Base-by-base conservation (phyloP, 2,329 filamentous ascomycete species). In the Nigrospora oryzae region DNA sequence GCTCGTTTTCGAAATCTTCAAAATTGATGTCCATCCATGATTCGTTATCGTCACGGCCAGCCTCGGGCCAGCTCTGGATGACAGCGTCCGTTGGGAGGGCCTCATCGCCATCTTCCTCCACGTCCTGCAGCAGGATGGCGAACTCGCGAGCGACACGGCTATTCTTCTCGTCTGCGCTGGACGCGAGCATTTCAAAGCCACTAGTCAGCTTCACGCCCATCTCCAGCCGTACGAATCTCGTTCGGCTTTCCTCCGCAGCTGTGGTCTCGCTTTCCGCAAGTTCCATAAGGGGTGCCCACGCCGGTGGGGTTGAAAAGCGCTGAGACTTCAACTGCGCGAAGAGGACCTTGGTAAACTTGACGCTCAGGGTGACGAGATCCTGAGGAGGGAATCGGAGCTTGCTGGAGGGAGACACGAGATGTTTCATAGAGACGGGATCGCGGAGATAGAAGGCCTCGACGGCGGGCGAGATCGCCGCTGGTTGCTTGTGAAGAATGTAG, bases 21-120 rank as follows among this genome's bases (percentile, higher is more conserved):
- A 89, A 96, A 58, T 90, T 83, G 46, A 98, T 94, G 54, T 97
- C 83, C 51, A 98, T 72, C 93, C 93, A 98, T 17, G 78, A 75
- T 55, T 97, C 93, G 54, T 89, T 81, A 49, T 97, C 91, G 41
- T 91, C 79, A n/a, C 69, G 73, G 30, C 70, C 65, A 3, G 59
- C 58, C 30, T 73, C 64, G 33, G 74, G 70, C 91, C 93, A 97
- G 2, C 60, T 55, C 23, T 64, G 63, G 11, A 97, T 88, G n/a
- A 91, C 86, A 1, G 71, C 64, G 53, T 95, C 76, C 0, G 73
- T 79, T 0, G 93, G 91, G 1, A 97, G 68, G 23, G 54, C 54
- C 5, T 61, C 56, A 28, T 83, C 79, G 12, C 89, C 84, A 3
- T 88, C 89, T 43, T 81, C 79, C 10, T 80, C 73, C 2, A 94